Evolutionary conservation across 2,329 filamentous ascomycete species (phyloP).

Genomic region (Botrytis squamosa): DNA sequence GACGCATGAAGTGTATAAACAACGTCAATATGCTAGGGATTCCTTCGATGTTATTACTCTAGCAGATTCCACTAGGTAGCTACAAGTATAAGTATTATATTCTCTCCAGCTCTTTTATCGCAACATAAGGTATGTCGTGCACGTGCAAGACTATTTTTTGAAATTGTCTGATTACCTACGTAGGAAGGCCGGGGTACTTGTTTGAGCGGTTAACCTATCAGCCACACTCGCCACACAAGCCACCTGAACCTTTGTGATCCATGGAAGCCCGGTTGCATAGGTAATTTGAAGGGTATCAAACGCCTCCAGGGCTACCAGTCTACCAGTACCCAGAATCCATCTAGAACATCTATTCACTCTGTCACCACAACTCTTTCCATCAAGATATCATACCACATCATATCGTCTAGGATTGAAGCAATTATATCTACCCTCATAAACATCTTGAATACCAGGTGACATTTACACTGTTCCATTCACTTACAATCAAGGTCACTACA

Average conservation of each 20-base stretch:
- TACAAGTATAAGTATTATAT: neutral
- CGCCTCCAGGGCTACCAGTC: too few relatives aligned
- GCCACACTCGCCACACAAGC: neutral
- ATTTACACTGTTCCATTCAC: neutral
- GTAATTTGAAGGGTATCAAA: neutral
- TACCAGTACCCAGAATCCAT: too few relatives aligned
- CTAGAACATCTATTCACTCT: neutral
- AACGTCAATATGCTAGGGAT: neutral
- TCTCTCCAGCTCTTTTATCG: neutral
- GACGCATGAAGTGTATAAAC: neutral
- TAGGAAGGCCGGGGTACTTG: too few relatives aligned
- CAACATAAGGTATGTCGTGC: neutral
- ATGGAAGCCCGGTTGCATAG: neutral
- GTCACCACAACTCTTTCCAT: neutral
- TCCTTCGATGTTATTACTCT: neutral
- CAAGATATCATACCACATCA: neutral
- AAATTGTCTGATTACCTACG: neutral
- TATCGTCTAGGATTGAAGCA: neutral
- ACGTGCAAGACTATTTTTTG: slow-evolving; percentile 5
- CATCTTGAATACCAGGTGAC: neutral
- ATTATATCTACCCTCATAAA: neutral
- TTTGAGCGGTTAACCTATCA: neutral
- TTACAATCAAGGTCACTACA: neutral
- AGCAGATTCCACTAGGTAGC: neutral
- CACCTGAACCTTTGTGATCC: neutral